Percentiles rank a stretch among this genome's conserved stretches.
phyloP scores from a whole-genome alignment of 306 rosid genomes.

The Castanospermum australe region DNA sequence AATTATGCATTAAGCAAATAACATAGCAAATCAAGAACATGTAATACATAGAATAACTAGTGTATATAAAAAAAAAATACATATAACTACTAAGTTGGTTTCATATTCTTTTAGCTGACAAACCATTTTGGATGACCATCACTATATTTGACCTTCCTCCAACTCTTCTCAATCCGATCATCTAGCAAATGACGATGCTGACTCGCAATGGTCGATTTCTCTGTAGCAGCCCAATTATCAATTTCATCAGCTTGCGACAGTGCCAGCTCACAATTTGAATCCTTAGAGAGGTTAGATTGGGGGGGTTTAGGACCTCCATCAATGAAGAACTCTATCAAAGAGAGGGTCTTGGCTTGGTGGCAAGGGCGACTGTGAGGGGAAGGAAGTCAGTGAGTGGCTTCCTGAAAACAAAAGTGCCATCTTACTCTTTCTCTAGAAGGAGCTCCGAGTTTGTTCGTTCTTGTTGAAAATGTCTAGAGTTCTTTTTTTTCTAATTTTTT shows the following conservation, averaged over 20 bases:
- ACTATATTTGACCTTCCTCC: slow-evolving; percentile 66
- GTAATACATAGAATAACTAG: neutral
- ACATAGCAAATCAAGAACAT: neutral
- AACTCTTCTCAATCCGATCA: slow-evolving; percentile 52
- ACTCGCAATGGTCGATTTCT: slow-evolving; percentile 52
- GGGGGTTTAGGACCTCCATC: slow-evolving; percentile 44
- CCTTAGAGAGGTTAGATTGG: slow-evolving; percentile 40
- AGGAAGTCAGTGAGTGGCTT: slow-evolving; percentile 67
- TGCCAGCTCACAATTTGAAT: slow-evolving; percentile 50
- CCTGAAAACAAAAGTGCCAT: neutral
- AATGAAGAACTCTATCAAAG: slow-evolving; percentile 62
- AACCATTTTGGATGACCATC: slow-evolving; percentile 63
- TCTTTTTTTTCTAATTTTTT: no score
- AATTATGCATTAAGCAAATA: neutral
- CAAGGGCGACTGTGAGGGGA: slow-evolving; percentile 77
- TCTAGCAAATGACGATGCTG: slow-evolving; percentile 34
- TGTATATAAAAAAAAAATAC: no score
- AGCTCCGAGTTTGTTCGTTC: no score
- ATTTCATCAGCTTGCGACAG: slow-evolving; percentile 87
- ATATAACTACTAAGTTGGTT: neutral
- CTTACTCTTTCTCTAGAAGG: slow-evolving; percentile 40
- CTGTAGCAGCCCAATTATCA: slow-evolving; percentile 80
- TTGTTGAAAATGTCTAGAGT: no score
- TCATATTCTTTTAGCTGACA: slow-evolving; percentile 12
- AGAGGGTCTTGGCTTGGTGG: slow-evolving; percentile 54